phyloP scores from a whole-genome alignment of 208 protist species.

The Zelonia costaricensis region DNA sequence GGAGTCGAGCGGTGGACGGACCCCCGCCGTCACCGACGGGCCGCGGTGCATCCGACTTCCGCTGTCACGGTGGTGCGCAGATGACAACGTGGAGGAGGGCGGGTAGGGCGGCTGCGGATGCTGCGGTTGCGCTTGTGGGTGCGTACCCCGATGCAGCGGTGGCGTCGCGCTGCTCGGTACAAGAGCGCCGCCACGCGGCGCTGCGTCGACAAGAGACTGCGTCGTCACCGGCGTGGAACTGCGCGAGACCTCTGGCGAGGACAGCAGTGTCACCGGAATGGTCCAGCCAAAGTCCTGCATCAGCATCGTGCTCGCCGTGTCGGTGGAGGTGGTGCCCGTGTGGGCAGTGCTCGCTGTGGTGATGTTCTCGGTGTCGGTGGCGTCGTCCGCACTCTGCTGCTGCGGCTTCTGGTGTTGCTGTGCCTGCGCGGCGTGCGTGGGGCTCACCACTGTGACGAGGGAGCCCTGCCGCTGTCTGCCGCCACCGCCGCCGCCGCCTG shows the following conservation, averaged over 20 bases:
- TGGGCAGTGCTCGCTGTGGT: background rate
- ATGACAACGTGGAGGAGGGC: background rate
- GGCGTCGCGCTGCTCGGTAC: background rate
- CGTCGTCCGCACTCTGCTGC: too few relatives aligned
- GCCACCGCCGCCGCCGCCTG: background rate
- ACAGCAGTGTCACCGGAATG: background rate
- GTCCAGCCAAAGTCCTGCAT: background rate
- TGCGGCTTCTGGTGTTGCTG: background rate
- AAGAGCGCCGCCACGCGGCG: background rate
- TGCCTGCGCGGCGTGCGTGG: constrained; percentile 12
- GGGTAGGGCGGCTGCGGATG: background rate
- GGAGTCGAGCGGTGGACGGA: too few relatives aligned
- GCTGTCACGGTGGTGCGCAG: too few relatives aligned
- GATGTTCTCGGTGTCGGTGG: too few relatives aligned
- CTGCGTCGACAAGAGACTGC: too few relatives aligned
- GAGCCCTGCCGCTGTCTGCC: constrained; percentile 17
- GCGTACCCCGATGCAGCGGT: background rate
- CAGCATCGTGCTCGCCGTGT: background rate
- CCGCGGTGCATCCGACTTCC: too few relatives aligned
- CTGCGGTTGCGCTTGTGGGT: too few relatives aligned
- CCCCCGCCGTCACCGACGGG: too few relatives aligned
- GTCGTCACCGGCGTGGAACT: constrained; percentile 1
- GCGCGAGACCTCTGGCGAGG: background rate
- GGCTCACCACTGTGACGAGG: constrained; percentile 14
- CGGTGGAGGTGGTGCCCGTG: background rate